Evolutionary conservation across 1,284 basidiomycete genomes (phyloP).

Genomic region (Moesziomyces parantarcticus): DNA sequence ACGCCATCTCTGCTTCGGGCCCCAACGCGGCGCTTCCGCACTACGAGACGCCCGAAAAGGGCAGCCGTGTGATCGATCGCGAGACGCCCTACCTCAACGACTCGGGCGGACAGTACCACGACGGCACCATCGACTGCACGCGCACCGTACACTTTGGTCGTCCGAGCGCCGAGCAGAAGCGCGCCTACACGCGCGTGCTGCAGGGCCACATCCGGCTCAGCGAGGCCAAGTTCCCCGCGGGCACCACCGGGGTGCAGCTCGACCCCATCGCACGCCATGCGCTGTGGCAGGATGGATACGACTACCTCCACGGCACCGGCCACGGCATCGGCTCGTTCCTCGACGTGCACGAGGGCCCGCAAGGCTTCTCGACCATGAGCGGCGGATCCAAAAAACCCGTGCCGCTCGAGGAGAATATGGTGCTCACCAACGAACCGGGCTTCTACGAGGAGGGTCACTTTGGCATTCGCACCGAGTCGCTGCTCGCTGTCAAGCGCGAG

Average conservation of each 20-base stretch:
- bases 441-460: conserved; percentile 63
- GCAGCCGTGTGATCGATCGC: conserved; percentile 53
- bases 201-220: conserved; percentile 62
- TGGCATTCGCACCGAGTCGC: conserved; percentile 63
- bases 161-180: conserved; percentile 59
- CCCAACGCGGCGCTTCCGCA: conserved; percentile 64
- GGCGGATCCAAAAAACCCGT: conserved; percentile 52
- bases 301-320: conserved; percentile 61
- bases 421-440: conserved; percentile 62
- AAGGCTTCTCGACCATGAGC: conserved; percentile 55
- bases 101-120: conserved; percentile 61
- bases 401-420: conserved; percentile 51
- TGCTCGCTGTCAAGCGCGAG: conserved; percentile 49
- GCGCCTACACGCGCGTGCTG: conserved; percentile 61
- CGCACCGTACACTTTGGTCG: conserved; percentile 64
- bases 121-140: conserved; percentile 66
- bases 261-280: conserved; percentile 58
- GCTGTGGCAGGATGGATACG: conserved; percentile 61
- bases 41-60: conserved; percentile 62
- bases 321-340: conserved; percentile 62
- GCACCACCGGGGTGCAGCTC: conserved; percentile 59
- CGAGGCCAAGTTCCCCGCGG: conserved; percentile 54
- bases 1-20: conserved; percentile 61
- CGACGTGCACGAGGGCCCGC: conserved; percentile 63
- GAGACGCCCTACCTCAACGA: conserved; percentile 63